These are phyloP conservation scores for Parachaetomium inaequale DNA, from an alignment of 495 filamentous ascomycete species.

Conservation along the genomic window DNA sequence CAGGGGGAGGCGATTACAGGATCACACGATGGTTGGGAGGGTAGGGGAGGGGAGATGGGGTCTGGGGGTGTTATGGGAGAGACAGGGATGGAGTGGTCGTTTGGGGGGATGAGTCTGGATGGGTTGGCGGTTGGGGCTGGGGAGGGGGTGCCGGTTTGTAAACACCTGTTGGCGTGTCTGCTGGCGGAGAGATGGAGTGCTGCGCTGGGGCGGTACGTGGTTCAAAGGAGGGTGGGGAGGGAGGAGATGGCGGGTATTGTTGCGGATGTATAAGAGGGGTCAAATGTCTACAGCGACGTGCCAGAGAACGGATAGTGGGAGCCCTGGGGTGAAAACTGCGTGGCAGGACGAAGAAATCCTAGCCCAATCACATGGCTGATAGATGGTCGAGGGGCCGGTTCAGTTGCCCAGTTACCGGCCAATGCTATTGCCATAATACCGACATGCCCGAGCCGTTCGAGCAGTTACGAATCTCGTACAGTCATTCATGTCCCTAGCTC, in stretches of 20 bases:
- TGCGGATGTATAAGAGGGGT: constrained; percentile 51
- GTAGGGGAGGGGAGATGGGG: neutral
- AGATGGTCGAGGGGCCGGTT: neutral
- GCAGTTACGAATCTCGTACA: constrained; percentile 27
- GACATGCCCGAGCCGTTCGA: constrained; percentile 25
- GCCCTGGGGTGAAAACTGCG: neutral
- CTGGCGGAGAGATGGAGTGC: constrained; percentile 63
- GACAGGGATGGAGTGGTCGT: constrained; percentile 30
- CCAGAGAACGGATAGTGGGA: neutral
- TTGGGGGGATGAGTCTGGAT: constrained; percentile 39
- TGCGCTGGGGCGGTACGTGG: constrained; percentile 54
- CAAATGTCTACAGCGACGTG: neutral
- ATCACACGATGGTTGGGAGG: neutral
- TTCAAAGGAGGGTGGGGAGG: constrained; percentile 49
- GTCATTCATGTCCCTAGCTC: neutral
- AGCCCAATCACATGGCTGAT: too few relatives aligned
- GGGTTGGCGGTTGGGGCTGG: constrained; percentile 32
- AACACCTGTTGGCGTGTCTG: constrained; percentile 83
- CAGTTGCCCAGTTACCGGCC: neutral
- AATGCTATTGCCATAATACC: constrained; percentile 20
- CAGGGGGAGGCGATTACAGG: neutral
- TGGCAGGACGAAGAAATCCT: neutral
- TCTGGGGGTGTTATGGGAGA: neutral
- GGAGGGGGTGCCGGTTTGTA: constrained; percentile 62
- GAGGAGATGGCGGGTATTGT: constrained; percentile 77